A percentile compares a stretch with the other conserved stretches of the same genome.
Evolutionary conservation across 2,329 filamentous ascomycete genomes (phyloP).

Genomic region (Arthrobotrys sinensis): DNA sequence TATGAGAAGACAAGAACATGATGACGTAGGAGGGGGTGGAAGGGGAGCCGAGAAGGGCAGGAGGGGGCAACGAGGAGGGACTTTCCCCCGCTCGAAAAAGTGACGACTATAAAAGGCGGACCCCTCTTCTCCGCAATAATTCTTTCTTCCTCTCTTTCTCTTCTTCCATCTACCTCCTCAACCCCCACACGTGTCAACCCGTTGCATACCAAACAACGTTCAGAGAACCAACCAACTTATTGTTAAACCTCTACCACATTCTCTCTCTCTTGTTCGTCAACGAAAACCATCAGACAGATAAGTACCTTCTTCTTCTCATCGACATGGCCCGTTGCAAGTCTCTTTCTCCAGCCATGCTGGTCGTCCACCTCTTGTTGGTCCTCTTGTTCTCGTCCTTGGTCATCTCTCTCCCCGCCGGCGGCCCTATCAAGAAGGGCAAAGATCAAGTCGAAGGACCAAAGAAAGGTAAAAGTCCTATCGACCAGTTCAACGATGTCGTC

Average conservation of each 20-base stretch:
- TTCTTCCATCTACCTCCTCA: background rate
- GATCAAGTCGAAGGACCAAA: background rate
- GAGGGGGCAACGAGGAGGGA: background rate
- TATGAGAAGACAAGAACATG: background rate
- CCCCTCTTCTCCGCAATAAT: background rate
- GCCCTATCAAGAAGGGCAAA: background rate
- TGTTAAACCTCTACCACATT: too few relatives aligned
- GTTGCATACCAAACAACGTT: too few relatives aligned
- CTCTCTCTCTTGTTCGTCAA: background rate
- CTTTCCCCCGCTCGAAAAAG: background rate
- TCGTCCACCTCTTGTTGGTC: background rate
- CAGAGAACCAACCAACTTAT: background rate
- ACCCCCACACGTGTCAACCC: too few relatives aligned
- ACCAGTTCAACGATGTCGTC: background rate
- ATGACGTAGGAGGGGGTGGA: too few relatives aligned
- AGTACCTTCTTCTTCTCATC: background rate
- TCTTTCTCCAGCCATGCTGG: conserved; percentile 11
- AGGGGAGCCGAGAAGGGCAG: background rate
- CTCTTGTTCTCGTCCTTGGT: background rate
- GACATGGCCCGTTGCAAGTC: conserved; percentile 19
- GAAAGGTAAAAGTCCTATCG: background rate
- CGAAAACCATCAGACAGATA: background rate
- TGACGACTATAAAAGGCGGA: conserved; percentile 12
- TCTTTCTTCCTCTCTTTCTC: background rate
- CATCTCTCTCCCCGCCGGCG: background rate